Conservation (phyloP, 495 filamentous ascomycete genomes). For the Thozetella sp. region DNA sequence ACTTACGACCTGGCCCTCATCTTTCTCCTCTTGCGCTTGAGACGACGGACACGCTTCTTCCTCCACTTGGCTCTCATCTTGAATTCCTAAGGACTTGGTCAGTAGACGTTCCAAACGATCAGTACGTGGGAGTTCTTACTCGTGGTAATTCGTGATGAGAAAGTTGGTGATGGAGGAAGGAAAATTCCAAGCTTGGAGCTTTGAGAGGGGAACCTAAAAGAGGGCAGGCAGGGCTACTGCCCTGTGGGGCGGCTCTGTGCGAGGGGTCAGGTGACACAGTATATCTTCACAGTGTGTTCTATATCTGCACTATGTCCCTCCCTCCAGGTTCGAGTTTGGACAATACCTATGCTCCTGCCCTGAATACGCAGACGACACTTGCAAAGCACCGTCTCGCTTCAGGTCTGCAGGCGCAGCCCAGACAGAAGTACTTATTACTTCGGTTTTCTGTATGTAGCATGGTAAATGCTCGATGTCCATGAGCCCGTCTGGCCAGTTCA, state of each 20-base stretch:
- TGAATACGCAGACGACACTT: too few relatives aligned
- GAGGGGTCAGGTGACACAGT: constrained; percentile 25
- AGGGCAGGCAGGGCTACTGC: constrained; percentile 32
- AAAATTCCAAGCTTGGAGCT: constrained; percentile 23
- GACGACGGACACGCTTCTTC: constrained; percentile 97
- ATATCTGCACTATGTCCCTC: background rate
- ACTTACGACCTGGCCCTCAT: constrained; percentile 89
- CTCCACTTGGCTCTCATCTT: constrained; percentile 99
- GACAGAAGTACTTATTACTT: too few relatives aligned
- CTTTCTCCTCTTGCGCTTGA: constrained; percentile 99
- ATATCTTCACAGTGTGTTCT: background rate
- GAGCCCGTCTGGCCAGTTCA: too few relatives aligned
- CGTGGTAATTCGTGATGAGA: constrained; percentile 25
- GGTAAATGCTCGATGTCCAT: too few relatives aligned
- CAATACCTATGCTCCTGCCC: too few relatives aligned
- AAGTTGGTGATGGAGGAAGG: constrained; percentile 25
- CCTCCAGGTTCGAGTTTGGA: too few relatives aligned
- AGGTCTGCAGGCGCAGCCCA: too few relatives aligned
- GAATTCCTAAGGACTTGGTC: constrained; percentile 25
- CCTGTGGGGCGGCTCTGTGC: constrained; percentile 37
- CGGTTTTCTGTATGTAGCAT: too few relatives aligned
- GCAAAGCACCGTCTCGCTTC: too few relatives aligned
- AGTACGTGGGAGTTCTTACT: constrained; percentile 12
- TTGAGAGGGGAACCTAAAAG: constrained; percentile 25
- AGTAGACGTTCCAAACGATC: constrained; percentile 10